Percentiles rank a stretch among this genome's conserved stretches.
Conservation (phyloP, 2,329 filamentous ascomycete genomes). For the Phialophora macrospora region DNA sequence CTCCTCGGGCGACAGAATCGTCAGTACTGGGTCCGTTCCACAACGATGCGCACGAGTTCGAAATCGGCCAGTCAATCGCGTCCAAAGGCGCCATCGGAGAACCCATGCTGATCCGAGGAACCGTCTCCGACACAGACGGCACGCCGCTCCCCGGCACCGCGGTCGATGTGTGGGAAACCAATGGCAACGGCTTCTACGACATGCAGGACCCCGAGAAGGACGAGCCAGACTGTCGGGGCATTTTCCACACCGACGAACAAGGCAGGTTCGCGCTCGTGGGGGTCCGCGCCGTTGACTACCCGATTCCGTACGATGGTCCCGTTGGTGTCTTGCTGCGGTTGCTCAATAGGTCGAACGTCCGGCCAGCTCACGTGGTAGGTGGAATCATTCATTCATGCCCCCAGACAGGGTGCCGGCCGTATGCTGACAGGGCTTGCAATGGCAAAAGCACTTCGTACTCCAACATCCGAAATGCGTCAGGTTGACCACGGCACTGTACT, state of each 20-base stretch:
- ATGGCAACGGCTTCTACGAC: constrained; percentile 30
- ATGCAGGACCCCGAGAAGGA: constrained; percentile 29
- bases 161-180: constrained; percentile 31
- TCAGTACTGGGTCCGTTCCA: constrained; percentile 30
- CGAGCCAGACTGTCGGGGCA: constrained; percentile 27
- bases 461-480: constrained; percentile 61
- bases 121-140: constrained; percentile 21
- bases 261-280: constrained; percentile 25
- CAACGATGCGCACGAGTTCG: constrained; percentile 23
- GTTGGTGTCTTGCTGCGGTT: constrained; percentile 59
- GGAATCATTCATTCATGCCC: neutral
- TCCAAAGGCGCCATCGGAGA: constrained; percentile 24
- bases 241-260: constrained; percentile 25
- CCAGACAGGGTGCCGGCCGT: neutral
- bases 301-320: constrained; percentile 43
- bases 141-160: constrained; percentile 17
- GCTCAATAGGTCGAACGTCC: constrained; percentile 64
- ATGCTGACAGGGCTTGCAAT: constrained; percentile 5
- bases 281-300: constrained; percentile 26
- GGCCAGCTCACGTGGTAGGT: constrained; percentile 60
- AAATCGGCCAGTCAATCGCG: constrained; percentile 23
- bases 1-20: constrained; percentile 24
- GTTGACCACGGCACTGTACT: constrained; percentile 64
- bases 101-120: constrained; percentile 25
- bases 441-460: constrained; percentile 48